A percentile compares a stretch with the other conserved stretches of the same genome.
Conservation (phyloP, 2,329 filamentous ascomycete species). For the Sclerotinia trifoliorum region DNA sequence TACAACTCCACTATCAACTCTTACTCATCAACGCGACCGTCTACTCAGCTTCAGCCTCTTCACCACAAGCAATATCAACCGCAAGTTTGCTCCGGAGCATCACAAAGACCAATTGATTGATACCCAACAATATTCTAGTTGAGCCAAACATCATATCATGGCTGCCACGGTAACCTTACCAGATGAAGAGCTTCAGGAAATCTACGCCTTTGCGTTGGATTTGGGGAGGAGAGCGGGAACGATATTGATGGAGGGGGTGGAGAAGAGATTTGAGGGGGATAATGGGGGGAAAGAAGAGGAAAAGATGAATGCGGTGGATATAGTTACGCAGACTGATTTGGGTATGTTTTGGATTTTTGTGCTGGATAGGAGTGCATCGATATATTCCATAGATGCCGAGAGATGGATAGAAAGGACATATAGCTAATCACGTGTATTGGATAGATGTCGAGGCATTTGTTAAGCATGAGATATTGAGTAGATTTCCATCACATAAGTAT, state of each 20-base stretch:
- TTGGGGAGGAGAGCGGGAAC: slow-evolving; percentile 68
- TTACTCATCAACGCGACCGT: not conserved
- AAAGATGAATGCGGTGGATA: slow-evolving; percentile 74
- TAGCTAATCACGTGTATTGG: slow-evolving; percentile 24
- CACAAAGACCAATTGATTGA: too few species aligned
- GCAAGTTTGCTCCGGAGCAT: not conserved
- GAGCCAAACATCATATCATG: too few species aligned
- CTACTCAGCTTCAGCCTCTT: not conserved
- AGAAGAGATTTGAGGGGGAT: slow-evolving; percentile 44
- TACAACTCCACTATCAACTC: slow-evolving; percentile 8
- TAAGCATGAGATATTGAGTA: slow-evolving; percentile 54
- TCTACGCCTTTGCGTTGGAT: slow-evolving; percentile 69
- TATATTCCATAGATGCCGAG: not conserved
- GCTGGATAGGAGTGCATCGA: not conserved
- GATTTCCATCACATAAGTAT: slow-evolving; percentile 66
- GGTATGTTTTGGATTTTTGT: slow-evolving; percentile 46
- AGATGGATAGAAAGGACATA: not conserved
- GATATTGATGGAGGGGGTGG: slow-evolving; percentile 64
- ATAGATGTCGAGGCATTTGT: slow-evolving; percentile 72
- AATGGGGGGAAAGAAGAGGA: slow-evolving; percentile 46
- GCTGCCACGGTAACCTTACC: too few species aligned
- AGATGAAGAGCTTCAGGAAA: slow-evolving; percentile 55
- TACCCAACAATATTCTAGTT: too few species aligned
- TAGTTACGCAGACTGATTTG: slow-evolving; percentile 75
- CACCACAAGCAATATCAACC: not conserved